A percentile compares a stretch with the other conserved stretches of the same genome.
phyloP scores from a whole-genome alignment of 2,329 filamentous ascomycete species.

The Chrysosporium queenslandicum region DNA sequence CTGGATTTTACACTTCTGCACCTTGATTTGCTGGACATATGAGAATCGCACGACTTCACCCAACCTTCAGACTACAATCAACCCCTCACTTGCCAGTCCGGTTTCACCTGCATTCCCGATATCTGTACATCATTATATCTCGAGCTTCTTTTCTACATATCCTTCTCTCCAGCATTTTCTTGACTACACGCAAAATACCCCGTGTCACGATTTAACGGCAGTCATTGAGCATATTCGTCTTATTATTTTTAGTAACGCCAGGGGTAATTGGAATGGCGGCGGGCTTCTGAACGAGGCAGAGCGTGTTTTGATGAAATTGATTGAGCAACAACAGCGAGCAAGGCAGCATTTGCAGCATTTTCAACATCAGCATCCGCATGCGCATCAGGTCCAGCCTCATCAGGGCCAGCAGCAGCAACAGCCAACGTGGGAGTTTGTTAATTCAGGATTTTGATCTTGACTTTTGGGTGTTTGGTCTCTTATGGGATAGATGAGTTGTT shows the following conservation, averaged over 20 bases:
- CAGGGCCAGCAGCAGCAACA: conserved; percentile 4
- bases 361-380: conserved; percentile 2
- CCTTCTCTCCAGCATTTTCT: conserved; percentile 18
- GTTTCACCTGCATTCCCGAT: not conserved
- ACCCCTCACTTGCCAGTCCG: not conserved
- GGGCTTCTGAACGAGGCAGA: conserved; percentile 30
- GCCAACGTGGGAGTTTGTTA: conserved; percentile 9
- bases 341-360: conserved; percentile 1
- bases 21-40: conserved; percentile 30
- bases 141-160: conserved; percentile 19
- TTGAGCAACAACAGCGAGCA: conserved; percentile 16
- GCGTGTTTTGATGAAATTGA: conserved; percentile 25
- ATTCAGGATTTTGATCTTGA: not conserved
- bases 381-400: not conserved
- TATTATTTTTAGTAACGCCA: conserved; percentile 15
- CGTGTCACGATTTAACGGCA: conserved; percentile 21
- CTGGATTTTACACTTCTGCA: conserved; percentile 28
- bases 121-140: conserved; percentile 18
- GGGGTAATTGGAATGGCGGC: conserved; percentile 20
- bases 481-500: conserved; percentile 1
- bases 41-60: conserved; percentile 16
- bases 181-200: conserved; percentile 1
- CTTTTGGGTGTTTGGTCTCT: not conserved
- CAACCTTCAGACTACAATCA: not conserved
- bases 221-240: conserved; percentile 26